Evolutionary conservation across 1,284 basidiomycete species (phyloP), one percentile per base, ranked within the genome.

Genomic region (Puccinia polysora): DNA sequence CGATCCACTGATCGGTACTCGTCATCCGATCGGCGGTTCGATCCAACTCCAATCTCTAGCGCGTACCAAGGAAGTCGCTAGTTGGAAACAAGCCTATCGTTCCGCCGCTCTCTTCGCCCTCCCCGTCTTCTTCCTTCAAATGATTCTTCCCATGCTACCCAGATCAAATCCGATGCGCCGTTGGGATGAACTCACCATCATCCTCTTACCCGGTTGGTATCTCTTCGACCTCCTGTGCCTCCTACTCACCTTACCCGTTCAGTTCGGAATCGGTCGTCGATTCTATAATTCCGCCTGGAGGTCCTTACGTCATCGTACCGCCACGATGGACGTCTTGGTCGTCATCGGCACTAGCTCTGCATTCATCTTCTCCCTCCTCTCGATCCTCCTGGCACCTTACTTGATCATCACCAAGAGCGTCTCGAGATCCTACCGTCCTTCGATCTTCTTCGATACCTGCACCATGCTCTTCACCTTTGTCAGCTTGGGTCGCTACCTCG

Each of bases 401-500:
- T 47, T 72, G 2, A 63, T 72, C 18, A n/a, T n/a, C 12, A 70
- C 75, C 23, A 6, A 56, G 20, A 59, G 65, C 23, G 85, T 86
- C 77, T 78, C 81, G 2, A 83, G 86, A 0, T 84, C 85, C 68
- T 90, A 85, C 78, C 87, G 85, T 43, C 95, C 96, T 0, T 86
- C 89, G 78, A 87, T 93, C 36, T 98, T 97, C 82, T 98, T 98
- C 81, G 96, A 99, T 81, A 98, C 96, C 1, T 94, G 90, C 77
- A 96, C 94, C 18, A 98, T 98, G 96, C 83, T 99, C 73, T 90
- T 99, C 84, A 92, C 89, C 81, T 98, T 98, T 79, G 90, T 97
- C 76, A 92, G 91, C 3, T 86, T 98, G 34, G 96, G 95, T 1
- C 87, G 96, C 47, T 97, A 89, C 81, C 85, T 98, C 65, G 96